Evolutionary conservation across 805 yeast species (phyloP).

Genomic region (Teunomyces funiuensis): DNA sequence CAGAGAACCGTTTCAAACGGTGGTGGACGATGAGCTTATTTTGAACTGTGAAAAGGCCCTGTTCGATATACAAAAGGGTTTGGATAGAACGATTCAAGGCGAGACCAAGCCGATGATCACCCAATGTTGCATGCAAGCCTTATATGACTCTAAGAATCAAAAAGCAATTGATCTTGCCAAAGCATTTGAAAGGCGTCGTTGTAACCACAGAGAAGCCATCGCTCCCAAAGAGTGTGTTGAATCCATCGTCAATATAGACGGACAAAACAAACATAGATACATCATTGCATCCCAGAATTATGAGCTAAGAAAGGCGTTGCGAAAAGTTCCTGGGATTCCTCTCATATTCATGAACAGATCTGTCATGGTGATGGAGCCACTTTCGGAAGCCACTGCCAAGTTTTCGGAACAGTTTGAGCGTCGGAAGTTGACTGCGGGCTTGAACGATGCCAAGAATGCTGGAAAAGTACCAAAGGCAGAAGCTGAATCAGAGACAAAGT

Average conservation of each 20-base stretch:
- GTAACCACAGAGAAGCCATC: conserved; percentile 73
- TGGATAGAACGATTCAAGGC: conserved; percentile 78
- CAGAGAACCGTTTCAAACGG: conserved; percentile 88
- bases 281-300: conserved; percentile 83
- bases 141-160: conserved; percentile 72
- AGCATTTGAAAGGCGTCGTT: conserved; percentile 84
- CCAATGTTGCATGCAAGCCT: conserved; percentile 89
- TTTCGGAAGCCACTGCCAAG: conserved; percentile 63
- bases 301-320: conserved; percentile 62
- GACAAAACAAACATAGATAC: conserved; percentile 86
- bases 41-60: conserved; percentile 63
- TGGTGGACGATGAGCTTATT: conserved; percentile 80
- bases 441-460: conserved; percentile 61
- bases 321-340: conserved; percentile 88
- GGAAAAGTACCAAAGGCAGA: conserved; percentile 35
- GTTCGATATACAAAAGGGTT: conserved; percentile 78
- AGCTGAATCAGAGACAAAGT: conserved; percentile 16
- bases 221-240: conserved; percentile 75
- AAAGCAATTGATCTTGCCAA: conserved; percentile 81
- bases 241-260: conserved; percentile 66
- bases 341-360: conserved; percentile 82
- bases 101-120: conserved; percentile 89
- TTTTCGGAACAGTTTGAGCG: conserved; percentile 51
- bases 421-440: conserved; percentile 71
- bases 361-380: conserved; percentile 95